Conservation (phyloP, 2,329 filamentous ascomycete species). For the Mycogone perniciosa region DNA sequence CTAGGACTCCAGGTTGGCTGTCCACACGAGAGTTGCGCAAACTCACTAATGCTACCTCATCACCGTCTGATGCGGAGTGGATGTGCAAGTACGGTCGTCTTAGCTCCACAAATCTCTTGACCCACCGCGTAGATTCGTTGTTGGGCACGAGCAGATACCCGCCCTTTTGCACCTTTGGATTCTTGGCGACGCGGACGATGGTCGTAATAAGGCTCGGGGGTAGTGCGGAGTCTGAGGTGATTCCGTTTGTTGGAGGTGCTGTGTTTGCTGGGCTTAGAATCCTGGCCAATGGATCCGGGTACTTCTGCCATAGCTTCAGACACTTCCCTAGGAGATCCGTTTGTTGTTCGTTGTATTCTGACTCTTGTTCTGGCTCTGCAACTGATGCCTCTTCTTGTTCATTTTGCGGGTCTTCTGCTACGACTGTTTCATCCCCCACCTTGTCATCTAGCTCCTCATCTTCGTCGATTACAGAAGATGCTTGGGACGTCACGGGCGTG, state of each 20-base stretch:
- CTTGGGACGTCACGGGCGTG: slow-evolving; percentile 47
- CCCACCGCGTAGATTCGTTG: slow-evolving; percentile 75
- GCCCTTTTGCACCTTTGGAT: slow-evolving; percentile 72
- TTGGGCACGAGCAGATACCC: slow-evolving; percentile 85
- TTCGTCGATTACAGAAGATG: slow-evolving; percentile 23
- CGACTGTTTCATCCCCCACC: slow-evolving; percentile 18
- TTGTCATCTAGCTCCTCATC: slow-evolving; percentile 18
- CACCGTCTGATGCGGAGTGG: slow-evolving; percentile 76
- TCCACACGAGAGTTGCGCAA: slow-evolving; percentile 87
- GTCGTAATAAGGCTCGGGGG: slow-evolving; percentile 66
- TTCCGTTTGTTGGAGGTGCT: slow-evolving; percentile 61
- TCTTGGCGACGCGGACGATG: slow-evolving; percentile 73
- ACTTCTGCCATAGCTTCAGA: slow-evolving; percentile 58
- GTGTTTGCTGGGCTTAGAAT: slow-evolving; percentile 58
- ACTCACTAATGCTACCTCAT: slow-evolving; percentile 85
- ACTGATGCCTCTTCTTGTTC: slow-evolving; percentile 17
- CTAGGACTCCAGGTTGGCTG: slow-evolving; percentile 80
- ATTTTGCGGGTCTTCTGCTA: slow-evolving; percentile 14
- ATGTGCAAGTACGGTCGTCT: slow-evolving; percentile 88
- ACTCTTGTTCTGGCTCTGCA: slow-evolving; percentile 20
- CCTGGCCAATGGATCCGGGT: slow-evolving; percentile 48
- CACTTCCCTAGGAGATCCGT: slow-evolving; percentile 46
- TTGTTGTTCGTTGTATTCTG: slow-evolving; percentile 43
- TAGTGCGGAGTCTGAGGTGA: slow-evolving; percentile 38
- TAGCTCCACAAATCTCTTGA: slow-evolving; percentile 88